Percentiles rank a stretch among this genome's conserved stretches.
phyloP scores from a whole-genome alignment of 495 filamentous ascomycete species.

The Penicillium herquei region DNA sequence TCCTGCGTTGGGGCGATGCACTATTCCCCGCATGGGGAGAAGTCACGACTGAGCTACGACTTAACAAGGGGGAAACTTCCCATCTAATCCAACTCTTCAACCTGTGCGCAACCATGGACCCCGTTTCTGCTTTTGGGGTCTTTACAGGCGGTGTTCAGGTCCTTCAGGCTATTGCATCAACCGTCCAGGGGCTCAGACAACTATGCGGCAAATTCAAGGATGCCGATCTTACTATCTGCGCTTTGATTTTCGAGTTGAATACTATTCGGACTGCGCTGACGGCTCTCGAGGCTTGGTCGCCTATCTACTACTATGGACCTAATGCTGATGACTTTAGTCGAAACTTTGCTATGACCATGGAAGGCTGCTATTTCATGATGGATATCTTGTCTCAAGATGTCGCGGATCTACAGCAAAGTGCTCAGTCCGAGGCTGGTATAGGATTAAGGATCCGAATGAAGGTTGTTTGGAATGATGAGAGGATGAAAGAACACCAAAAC shows the following conservation, averaged over 20 bases:
- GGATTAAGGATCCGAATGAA: slow-evolving; percentile 27
- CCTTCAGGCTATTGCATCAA: slow-evolving; percentile 32
- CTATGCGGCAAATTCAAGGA: slow-evolving; percentile 39
- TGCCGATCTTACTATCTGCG: slow-evolving; percentile 41
- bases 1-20: too few species aligned
- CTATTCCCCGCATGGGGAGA: too few species aligned
- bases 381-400: slow-evolving; percentile 41
- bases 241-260: slow-evolving; percentile 38
- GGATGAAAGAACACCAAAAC: slow-evolving; percentile 40
- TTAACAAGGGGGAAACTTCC: too few species aligned
- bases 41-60: too few species aligned
- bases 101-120: slow-evolving; percentile 25
- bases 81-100: too few species aligned
- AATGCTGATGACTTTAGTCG: slow-evolving; percentile 29
- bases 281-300: slow-evolving; percentile 42
- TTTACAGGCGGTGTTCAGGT: slow-evolving; percentile 30
- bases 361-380: slow-evolving; percentile 42
- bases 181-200: slow-evolving; percentile 31
- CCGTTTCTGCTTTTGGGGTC: slow-evolving; percentile 30
- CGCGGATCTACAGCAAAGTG: slow-evolving; percentile 26
- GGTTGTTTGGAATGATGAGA: slow-evolving; percentile 44
- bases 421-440: slow-evolving; percentile 8
- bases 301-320: slow-evolving; percentile 19
- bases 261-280: slow-evolving; percentile 40
- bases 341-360: slow-evolving; percentile 37